Conservation (phyloP, 75 land plant species). For the Pinus tabuliformis region DNA sequence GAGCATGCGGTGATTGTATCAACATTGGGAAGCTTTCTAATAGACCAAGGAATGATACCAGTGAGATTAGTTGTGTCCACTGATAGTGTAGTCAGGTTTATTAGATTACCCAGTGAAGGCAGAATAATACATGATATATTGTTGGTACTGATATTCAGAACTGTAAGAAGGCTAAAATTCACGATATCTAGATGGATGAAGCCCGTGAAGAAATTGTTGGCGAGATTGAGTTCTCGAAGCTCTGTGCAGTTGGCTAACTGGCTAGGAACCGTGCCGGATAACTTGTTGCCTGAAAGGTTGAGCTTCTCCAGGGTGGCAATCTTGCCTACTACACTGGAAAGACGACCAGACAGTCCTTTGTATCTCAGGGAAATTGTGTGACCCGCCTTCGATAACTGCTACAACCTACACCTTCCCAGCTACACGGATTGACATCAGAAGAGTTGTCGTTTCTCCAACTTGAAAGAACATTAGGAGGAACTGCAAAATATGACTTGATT, state of each 20-base stretch:
- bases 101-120: constrained; percentile 9
- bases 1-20: constrained; percentile 15
- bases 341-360: constrained; percentile 17
- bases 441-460: constrained; percentile 4
- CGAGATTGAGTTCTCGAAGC: constrained; percentile 42
- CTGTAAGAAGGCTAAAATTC: constrained; percentile 27
- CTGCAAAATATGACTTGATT: constrained; percentile 11
- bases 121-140: constrained; percentile 25
- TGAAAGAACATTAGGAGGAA: constrained; percentile 1
- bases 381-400: constrained; percentile 10
- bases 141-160: constrained; percentile 44
- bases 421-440: constrained; percentile 25
- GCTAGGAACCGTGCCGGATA: constrained; percentile 39
- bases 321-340: constrained; percentile 19
- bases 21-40: constrained; percentile 44
- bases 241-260: constrained; percentile 39
- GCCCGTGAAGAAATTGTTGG: constrained; percentile 38
- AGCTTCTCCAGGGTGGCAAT: constrained; percentile 26
- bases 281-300: constrained; percentile 40
- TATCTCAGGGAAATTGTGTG: constrained; percentile 23
- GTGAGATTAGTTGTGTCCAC: constrained; percentile 15
- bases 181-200: constrained; percentile 34
- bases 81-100: constrained; percentile 14
- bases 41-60: constrained; percentile 36
- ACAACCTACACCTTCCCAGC: constrained; percentile 42